These are phyloP conservation scores for Hemerocallis citrina DNA, from an alignment of 106 monocot species.

Conservation along the genomic window DNA sequence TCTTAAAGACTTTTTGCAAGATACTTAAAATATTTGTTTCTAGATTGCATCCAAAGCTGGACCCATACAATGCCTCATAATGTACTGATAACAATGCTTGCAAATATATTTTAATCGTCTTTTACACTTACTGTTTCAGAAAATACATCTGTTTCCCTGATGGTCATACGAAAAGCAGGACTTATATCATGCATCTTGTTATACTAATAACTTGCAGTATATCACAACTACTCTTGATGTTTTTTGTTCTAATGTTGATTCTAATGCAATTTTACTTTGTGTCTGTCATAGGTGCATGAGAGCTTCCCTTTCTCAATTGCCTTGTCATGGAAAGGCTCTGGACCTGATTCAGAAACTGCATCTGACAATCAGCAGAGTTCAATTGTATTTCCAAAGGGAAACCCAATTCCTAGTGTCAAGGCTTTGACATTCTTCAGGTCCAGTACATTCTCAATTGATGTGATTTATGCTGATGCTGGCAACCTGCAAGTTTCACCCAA, in stretches of 20 bases:
- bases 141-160: too few species aligned
- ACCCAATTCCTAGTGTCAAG: constrained; percentile 48
- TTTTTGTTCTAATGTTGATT: neutral
- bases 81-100: too few species aligned
- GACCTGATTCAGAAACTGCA: constrained; percentile 27
- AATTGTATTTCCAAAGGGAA: constrained; percentile 76
- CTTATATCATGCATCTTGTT: too few species aligned
- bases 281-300: constrained; percentile 60
- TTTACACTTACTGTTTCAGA: too few species aligned
- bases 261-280: neutral
- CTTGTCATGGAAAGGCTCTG: constrained; percentile 67
- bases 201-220: too few species aligned
- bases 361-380: constrained; percentile 35
- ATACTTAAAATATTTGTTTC: too few species aligned
- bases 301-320: constrained; percentile 78
- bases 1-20: too few species aligned
- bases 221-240: neutral
- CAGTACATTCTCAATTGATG: constrained; percentile 59
- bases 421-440: constrained; percentile 43
- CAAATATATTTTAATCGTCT: neutral
- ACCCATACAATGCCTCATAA: too few species aligned
- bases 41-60: too few species aligned
- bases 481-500: constrained; percentile 33
- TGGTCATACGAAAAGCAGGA: too few species aligned
- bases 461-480: constrained; percentile 34